phyloP scores from a whole-genome alignment of 1,139 yeast species.

The Yamadazyma siamensis region DNA sequence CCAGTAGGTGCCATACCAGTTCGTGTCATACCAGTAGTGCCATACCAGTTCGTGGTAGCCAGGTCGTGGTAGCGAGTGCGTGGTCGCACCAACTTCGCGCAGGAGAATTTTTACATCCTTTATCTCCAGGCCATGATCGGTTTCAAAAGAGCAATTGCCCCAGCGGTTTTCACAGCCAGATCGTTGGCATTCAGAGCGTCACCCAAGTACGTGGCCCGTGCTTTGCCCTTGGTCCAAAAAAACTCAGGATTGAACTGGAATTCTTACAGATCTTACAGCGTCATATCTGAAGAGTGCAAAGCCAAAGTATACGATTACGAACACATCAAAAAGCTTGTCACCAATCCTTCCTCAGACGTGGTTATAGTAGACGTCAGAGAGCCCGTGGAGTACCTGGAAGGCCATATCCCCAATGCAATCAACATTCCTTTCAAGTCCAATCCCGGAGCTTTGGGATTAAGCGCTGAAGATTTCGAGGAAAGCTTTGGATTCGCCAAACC shows the following conservation, averaged over 20 bases:
- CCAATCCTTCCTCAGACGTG: constrained; percentile 38
- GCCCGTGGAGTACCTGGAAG: constrained; percentile 72
- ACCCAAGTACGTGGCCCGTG: too few relatives aligned
- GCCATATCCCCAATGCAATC: constrained; percentile 77
- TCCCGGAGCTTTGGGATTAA: constrained; percentile 88
- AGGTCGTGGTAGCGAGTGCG: too few relatives aligned
- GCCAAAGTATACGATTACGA: constrained; percentile 57
- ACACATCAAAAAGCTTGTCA: constrained; percentile 49
- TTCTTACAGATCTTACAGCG: constrained; percentile 23
- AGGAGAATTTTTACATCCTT: too few relatives aligned
- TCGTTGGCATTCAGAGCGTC: constrained; percentile 1
- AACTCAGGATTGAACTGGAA: background rate
- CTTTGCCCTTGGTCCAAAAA: background rate
- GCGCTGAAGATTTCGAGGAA: constrained; percentile 75
- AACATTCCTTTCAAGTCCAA: constrained; percentile 88
- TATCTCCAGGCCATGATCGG: too few relatives aligned
- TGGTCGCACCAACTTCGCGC: too few relatives aligned
- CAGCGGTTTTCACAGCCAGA: background rate
- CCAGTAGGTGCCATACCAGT: too few relatives aligned
- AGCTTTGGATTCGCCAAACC: constrained; percentile 88
- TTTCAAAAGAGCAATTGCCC: background rate
- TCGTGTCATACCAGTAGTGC: too few relatives aligned
- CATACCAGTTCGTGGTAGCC: too few relatives aligned
- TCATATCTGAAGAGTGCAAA: constrained; percentile 29
- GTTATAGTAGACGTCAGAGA: constrained; percentile 88